phyloP scores from a whole-genome alignment of 257 asterid species.

The Catharanthus roseus region DNA sequence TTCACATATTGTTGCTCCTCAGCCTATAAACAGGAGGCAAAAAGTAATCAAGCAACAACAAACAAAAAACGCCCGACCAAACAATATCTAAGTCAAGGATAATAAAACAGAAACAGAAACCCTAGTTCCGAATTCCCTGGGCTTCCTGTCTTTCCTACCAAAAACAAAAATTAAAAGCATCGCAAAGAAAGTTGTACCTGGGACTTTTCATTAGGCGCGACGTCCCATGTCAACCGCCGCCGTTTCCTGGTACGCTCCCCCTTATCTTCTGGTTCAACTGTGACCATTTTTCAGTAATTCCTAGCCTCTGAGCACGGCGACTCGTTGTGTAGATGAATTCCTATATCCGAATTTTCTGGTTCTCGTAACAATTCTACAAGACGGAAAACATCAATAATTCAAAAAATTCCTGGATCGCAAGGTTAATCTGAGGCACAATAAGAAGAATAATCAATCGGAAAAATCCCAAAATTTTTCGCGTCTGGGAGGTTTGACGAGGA shows the following conservation, averaged over 20 bases:
- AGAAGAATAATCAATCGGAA: neutral
- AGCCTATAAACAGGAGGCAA: conserved; percentile 25
- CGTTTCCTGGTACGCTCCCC: conserved; percentile 49
- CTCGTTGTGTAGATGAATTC: neutral
- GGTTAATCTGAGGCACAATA: neutral
- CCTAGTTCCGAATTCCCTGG: neutral
- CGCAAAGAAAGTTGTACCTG: conserved; percentile 27
- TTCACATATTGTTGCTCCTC: conserved; percentile 34
- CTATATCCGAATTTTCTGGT: neutral
- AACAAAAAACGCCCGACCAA: neutral
- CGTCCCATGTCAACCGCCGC: conserved; percentile 62
- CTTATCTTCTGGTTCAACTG: conserved; percentile 17
- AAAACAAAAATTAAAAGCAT: neutral
- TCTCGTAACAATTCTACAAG: neutral
- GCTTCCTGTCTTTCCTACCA: neutral
- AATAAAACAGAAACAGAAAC: conserved; percentile 2
- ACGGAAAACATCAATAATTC: neutral
- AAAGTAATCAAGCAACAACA: neutral
- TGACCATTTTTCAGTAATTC: conserved; percentile 12
- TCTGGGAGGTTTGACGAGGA: neutral
- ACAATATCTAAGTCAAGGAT: neutral
- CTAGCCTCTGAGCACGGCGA: neutral
- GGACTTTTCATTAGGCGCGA: conserved; percentile 33
- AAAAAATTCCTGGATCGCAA: neutral
- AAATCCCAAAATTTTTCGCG: neutral